phyloP scores from a whole-genome alignment of 495 filamentous ascomycete species.

The Daldinia childiae region DNA sequence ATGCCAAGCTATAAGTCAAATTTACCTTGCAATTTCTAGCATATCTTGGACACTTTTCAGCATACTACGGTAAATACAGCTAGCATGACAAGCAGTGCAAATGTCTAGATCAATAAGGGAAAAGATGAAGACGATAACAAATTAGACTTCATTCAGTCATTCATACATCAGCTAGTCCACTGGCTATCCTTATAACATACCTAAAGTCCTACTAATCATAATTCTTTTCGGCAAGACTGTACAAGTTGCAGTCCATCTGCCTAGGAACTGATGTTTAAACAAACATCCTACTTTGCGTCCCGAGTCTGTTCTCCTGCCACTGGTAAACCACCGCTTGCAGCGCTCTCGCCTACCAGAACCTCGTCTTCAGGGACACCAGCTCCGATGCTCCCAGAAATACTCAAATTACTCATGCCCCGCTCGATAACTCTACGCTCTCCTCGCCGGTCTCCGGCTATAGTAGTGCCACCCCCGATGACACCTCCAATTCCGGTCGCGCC shows the following conservation, averaged over 20 bases:
- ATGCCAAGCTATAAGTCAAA: not conserved
- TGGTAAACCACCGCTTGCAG: conserved; percentile 57
- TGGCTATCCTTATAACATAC: not conserved
- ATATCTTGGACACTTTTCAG: not conserved
- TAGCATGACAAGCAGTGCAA: not conserved
- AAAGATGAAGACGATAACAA: not conserved
- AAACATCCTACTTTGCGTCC: conserved; percentile 24
- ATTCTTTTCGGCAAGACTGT: not conserved
- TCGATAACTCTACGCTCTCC: conserved; percentile 42
- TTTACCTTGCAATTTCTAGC: conserved; percentile 3
- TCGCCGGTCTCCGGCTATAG: conserved; percentile 42
- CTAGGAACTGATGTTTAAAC: not conserved
- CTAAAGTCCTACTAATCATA: not conserved
- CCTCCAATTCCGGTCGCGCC: conserved; percentile 36
- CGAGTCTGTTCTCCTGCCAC: conserved; percentile 17
- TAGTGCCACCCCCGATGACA: conserved; percentile 35
- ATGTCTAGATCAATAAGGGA: not conserved
- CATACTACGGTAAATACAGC: not conserved
- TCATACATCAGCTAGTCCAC: not conserved
- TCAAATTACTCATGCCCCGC: conserved; percentile 48
- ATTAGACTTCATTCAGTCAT: conserved; percentile 15
- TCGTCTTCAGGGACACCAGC: conserved; percentile 60
- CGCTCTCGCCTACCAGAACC: conserved; percentile 66
- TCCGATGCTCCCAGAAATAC: conserved; percentile 49
- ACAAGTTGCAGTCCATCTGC: not conserved